These are phyloP conservation scores for Trichoderma cornu-damae DNA, from an alignment of 2,329 filamentous ascomycete genomes.

Conservation along the genomic window DNA sequence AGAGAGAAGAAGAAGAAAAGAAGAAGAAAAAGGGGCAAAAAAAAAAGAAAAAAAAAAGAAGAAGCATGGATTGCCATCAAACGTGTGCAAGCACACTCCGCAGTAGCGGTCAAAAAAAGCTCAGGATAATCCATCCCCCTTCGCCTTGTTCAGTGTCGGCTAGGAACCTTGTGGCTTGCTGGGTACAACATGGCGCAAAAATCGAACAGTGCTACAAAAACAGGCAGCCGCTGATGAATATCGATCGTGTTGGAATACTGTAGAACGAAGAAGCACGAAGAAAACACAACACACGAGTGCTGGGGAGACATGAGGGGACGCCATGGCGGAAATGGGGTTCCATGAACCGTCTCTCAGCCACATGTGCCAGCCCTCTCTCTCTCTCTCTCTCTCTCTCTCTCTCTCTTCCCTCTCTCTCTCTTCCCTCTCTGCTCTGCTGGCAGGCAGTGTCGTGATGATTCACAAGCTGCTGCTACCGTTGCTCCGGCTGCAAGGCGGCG, in stretches of 20 bases:
- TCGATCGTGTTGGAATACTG: not conserved
- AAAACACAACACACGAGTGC: not conserved
- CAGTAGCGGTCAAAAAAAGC: not conserved
- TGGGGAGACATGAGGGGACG: not conserved
- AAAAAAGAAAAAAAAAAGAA: too few relatives aligned
- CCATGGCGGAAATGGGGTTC: not conserved
- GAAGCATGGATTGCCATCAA: not conserved
- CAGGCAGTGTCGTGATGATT: too few relatives aligned
- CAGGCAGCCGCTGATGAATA: conserved; percentile 3
- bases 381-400: too few relatives aligned
- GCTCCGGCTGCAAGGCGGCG: too few relatives aligned
- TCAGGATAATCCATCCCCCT: not conserved
- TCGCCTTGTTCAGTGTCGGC: not conserved
- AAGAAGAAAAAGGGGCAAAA: too few relatives aligned
- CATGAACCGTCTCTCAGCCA: too few relatives aligned
- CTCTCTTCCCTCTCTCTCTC: too few relatives aligned
- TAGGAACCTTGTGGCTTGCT: not conserved
- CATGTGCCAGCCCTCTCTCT: too few relatives aligned
- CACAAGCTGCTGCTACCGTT: too few relatives aligned
- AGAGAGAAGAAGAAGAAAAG: too few relatives aligned
- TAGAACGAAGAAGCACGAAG: conserved; percentile 9
- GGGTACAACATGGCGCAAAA: not conserved
- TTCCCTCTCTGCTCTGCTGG: too few relatives aligned
- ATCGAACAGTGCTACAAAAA: not conserved
- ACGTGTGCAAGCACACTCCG: not conserved